phyloP scores from a whole-genome alignment of 1,139 yeast species.

The Geotrichum australiense region DNA sequence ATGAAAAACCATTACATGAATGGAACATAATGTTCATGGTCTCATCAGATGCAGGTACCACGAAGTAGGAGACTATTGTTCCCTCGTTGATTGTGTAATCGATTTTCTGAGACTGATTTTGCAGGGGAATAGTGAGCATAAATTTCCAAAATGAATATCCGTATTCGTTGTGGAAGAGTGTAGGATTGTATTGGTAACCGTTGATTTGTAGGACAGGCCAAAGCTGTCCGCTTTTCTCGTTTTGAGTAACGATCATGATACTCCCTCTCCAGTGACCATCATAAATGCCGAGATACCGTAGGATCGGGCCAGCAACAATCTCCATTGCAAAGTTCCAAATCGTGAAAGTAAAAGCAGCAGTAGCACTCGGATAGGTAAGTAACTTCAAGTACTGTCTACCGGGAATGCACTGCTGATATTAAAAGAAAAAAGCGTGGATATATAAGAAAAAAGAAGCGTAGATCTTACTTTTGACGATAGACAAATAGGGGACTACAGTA shows the following conservation, averaged over 20 bases:
- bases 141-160: conserved; percentile 60
- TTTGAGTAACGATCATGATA: conserved; percentile 53
- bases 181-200: neutral
- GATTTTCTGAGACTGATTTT: conserved; percentile 8
- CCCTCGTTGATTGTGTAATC: conserved; percentile 39
- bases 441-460: no score
- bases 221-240: conserved; percentile 26
- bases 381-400: no score
- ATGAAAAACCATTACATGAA: conserved; percentile 91
- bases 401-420: no score
- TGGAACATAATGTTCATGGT: conserved; percentile 75
- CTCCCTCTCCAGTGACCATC: conserved; percentile 55
- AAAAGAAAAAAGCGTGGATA: no score
- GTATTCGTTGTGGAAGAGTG: conserved; percentile 38
- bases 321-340: conserved; percentile 37
- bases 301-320: conserved; percentile 69
- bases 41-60: conserved; percentile 49
- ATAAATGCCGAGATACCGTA: conserved; percentile 59
- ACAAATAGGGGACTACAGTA: no score
- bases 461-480: no score
- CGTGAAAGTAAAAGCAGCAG: no score
- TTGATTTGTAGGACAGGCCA: neutral
- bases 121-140: conserved; percentile 40
- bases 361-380: no score
- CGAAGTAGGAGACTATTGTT: conserved; percentile 43